Evolutionary conservation across 108 stramenopile species (phyloP).

Genomic region (Phaeodactylum tricornutum): DNA sequence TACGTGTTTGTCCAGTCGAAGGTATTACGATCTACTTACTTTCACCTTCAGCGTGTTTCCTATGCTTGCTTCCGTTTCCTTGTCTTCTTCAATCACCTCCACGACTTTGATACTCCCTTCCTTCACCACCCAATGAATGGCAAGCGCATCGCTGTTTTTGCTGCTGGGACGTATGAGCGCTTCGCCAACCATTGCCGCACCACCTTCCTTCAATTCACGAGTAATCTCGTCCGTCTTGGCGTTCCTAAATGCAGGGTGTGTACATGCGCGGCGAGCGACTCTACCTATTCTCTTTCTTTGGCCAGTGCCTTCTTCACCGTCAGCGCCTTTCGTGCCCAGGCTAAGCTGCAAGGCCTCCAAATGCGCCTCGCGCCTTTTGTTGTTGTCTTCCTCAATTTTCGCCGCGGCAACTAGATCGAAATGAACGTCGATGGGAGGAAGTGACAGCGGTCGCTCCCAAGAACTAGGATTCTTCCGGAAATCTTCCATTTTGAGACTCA

Average conservation of each 20-base stretch:
- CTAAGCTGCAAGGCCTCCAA: conserved; percentile 55
- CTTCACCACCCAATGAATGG: conserved; percentile 78
- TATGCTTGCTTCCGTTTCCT: conserved; percentile 80
- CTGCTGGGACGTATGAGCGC: conserved; percentile 78
- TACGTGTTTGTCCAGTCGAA: too few species aligned
- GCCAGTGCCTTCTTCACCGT: conserved; percentile 30
- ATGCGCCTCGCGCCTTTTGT: conserved; percentile 64
- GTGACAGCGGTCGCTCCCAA: conserved; percentile 68
- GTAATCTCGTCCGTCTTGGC: conserved; percentile 57
- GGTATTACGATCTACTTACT: conserved; percentile 20
- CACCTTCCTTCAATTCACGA: conserved; percentile 56
- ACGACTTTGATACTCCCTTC: conserved; percentile 74
- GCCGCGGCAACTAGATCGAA: conserved; percentile 55
- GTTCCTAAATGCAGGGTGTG: conserved; percentile 84
- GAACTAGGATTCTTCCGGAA: conserved; percentile 66
- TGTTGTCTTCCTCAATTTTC: conserved; percentile 62
- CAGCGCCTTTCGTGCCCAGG: conserved; percentile 26
- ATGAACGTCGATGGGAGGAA: conserved; percentile 50
- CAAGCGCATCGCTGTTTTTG: conserved; percentile 68
- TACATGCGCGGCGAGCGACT: conserved; percentile 68
- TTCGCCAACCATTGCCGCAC: conserved; percentile 72
- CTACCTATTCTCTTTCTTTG: conserved; percentile 34
- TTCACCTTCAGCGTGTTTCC: conserved; percentile 75
- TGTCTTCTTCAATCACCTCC: conserved; percentile 78
- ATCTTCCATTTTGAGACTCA: conserved; percentile 79